These are phyloP conservation scores for Hydnomerulius pinastri DNA, from an alignment of 768 basidiomycete genomes.

Conservation along the genomic window DNA sequence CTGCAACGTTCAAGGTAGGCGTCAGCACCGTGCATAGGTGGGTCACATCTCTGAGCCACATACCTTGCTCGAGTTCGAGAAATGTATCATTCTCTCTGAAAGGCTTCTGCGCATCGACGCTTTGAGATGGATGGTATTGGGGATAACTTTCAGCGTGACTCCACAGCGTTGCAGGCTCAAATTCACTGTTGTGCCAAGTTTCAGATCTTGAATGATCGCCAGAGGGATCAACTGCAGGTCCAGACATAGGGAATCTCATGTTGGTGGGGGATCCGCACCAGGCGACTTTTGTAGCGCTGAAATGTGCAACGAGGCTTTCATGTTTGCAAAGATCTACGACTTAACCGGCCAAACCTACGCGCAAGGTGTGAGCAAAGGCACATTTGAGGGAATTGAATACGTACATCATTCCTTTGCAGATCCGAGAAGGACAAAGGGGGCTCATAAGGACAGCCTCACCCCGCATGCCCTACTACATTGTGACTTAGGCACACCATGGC, in stretches of 20 bases:
- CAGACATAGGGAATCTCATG: background rate
- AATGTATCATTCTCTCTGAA: background rate
- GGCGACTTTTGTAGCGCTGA: background rate
- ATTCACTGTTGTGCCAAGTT: background rate
- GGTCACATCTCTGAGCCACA: background rate
- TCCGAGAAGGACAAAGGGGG: background rate
- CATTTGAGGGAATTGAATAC: background rate
- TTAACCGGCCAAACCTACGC: no score
- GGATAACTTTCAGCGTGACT: background rate
- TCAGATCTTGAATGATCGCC: background rate
- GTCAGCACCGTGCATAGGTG: background rate
- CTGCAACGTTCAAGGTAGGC: background rate
- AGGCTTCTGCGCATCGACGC: background rate
- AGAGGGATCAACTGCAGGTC: background rate
- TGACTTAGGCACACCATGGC: no score
- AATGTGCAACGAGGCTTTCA: background rate
- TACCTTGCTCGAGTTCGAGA: background rate
- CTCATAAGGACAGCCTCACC: no score
- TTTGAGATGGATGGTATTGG: background rate
- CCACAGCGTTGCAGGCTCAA: background rate
- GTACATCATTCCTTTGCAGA: background rate
- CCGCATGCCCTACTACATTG: no score
- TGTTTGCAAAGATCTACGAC: background rate
- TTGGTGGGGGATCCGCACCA: background rate
- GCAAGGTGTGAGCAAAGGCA: background rate